Evolutionary conservation across 164 flowering plant genomes (phyloP), one percentile per base, ranked within the genome.

Genomic region (Saururus chinensis): DNA sequence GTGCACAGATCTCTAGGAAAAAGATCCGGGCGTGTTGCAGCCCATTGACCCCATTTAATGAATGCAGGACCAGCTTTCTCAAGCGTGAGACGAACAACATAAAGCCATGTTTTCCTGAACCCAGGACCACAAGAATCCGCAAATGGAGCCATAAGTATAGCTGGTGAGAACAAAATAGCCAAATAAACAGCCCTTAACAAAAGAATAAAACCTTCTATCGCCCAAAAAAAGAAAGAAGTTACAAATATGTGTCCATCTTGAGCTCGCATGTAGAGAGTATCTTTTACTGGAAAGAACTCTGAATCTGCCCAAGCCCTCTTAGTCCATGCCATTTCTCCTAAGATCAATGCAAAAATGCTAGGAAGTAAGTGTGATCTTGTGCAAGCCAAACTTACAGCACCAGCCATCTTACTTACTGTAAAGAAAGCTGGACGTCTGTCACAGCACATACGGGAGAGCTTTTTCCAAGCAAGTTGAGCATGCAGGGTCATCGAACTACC

Each of bases 11-110:
- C 93, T 59, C 74, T 73, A 42, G 92, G 85, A 57, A 89, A 89
- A 24, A 89, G 87, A 78, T 89, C 93, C 19, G 93, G 91, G 19
- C 92, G 77, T 42, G 96, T 87, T 57, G 96, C 93, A 52, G 96
- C 96, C 96, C 96, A 89, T 54, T 87, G 96, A 37, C 93, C 96
- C 96, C 93, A 89, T 70, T 89, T 89, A 51, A 89, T 89, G 69
- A 89, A 89, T 56, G 93, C 96, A 19, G 93, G 93, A 60, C 96
- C 96, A 17, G 91, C 91, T 52, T 19, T 73, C 70, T 89, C 96
- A 19, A 89, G 76, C 9, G 93, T 79, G 7, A 51, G 74, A 68
- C 66, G 96, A 51, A 89, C 84, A 71, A 85, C 66, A 58, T 64
- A 78, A 70, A 89, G 93, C 93, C 91, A 86, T 21, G 66, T 21